phyloP scores from a whole-genome alignment of 176 grass and related monocot species.

The Aegilops umbellulata region DNA sequence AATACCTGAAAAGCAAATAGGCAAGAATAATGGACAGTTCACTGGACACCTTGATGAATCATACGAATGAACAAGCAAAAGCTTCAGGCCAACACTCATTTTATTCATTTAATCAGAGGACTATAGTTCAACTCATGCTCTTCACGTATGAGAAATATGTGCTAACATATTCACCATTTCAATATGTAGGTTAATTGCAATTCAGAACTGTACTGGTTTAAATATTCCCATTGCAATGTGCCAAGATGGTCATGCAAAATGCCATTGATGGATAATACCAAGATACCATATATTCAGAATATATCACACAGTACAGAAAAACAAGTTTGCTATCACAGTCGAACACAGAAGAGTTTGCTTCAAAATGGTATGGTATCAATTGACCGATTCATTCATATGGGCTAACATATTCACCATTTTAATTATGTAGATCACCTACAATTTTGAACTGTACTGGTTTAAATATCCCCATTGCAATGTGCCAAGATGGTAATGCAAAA shows the following conservation, averaged over 20 bases:
- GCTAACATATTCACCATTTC: neutral
- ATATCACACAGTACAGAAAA: neutral
- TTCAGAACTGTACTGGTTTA: neutral
- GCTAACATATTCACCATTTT: neutral
- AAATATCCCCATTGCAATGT: neutral
- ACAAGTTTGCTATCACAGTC: neutral
- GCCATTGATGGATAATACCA: conserved; percentile 7
- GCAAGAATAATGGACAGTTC: neutral
- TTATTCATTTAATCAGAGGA: neutral
- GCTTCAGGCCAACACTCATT: neutral
- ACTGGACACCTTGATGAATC: neutral
- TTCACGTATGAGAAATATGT: neutral
- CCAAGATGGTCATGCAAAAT: neutral
- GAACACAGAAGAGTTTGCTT: neutral
- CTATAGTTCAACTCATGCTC: neutral
- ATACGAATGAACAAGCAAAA: too few species aligned
- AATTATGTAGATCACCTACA: neutral
- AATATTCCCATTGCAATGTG: neutral
- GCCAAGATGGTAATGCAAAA: neutral
- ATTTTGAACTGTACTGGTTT: neutral
- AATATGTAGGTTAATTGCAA: neutral
- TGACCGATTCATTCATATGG: too few species aligned
- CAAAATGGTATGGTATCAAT: neutral
- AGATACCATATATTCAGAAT: neutral
- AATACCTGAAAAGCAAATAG: neutral